Conservation (phyloP, 2,329 filamentous ascomycete genomes). For the Chaetomiaceae sp. region DNA sequence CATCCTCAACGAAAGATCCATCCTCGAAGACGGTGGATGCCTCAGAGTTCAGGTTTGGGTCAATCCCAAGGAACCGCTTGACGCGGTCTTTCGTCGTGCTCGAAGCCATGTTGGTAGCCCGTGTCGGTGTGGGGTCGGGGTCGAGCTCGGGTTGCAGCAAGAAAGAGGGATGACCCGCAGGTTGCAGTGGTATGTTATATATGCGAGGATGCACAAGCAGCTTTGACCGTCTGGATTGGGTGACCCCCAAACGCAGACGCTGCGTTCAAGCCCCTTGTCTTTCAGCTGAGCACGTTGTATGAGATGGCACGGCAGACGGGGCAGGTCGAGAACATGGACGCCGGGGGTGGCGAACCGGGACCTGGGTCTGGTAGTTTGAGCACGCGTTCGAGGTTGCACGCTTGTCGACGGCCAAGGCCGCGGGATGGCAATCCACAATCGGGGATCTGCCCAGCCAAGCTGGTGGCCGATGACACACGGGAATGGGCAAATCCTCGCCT, state of each 20-base stretch:
- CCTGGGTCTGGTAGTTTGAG: constrained; percentile 7
- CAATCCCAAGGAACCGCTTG: constrained; percentile 25
- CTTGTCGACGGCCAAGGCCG: constrained; percentile 1
- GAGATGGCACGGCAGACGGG: not conserved
- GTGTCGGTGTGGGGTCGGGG: constrained; percentile 2
- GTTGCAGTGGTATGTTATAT: constrained; percentile 9
- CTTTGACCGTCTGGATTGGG: not conserved
- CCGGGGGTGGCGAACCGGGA: constrained; percentile 4
- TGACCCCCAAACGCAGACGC: constrained; percentile 1
- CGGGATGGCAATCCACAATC: constrained; percentile 15
- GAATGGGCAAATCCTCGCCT: constrained; percentile 11
- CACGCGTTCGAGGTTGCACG: constrained; percentile 8
- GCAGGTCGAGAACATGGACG: not conserved
- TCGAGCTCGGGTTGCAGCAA: constrained; percentile 4
- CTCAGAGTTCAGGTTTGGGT: constrained; percentile 19
- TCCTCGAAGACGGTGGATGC: constrained; percentile 20
- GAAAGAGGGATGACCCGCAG: not conserved
- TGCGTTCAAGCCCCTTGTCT: not conserved
- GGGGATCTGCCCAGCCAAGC: constrained; percentile 9
- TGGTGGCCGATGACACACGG: constrained; percentile 23
- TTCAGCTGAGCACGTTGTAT: constrained; percentile 8
- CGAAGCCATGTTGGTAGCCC: constrained; percentile 16
- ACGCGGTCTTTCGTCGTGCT: constrained; percentile 17
- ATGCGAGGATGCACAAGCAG: not conserved
- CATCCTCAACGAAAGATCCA: constrained; percentile 22